phyloP scores from a whole-genome alignment of 2,329 filamentous ascomycete genomes.

The Diaporthe vaccinii region DNA sequence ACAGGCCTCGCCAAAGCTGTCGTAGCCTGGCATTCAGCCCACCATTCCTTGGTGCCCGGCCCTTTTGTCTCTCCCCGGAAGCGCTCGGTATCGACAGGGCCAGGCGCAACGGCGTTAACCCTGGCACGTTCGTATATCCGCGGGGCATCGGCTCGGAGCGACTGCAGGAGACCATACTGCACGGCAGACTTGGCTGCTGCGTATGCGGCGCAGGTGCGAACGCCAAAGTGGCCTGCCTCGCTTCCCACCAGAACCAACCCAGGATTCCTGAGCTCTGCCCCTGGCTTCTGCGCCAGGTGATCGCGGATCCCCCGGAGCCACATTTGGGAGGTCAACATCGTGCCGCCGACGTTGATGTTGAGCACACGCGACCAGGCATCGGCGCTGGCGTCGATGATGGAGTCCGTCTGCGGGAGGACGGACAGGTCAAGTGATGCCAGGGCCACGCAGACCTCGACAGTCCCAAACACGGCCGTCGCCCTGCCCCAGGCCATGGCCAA shows the following conservation, averaged over 20 bases:
- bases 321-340: neutral
- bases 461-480: neutral
- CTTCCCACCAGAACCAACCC: slow-evolving; percentile 1
- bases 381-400: slow-evolving; percentile 6
- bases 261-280: neutral
- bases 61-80: slow-evolving; percentile 12
- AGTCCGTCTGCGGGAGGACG: slow-evolving; percentile 12
- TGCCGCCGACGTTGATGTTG: slow-evolving; percentile 1
- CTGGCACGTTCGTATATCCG: neutral
- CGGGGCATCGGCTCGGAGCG: slow-evolving; percentile 11
- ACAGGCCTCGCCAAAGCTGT: slow-evolving; percentile 3
- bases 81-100: slow-evolving; percentile 13
- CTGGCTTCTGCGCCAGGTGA: neutral
- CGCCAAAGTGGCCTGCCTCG: slow-evolving; percentile 22
- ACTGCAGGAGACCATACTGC: slow-evolving; percentile 22
- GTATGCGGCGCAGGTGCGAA: slow-evolving; percentile 19
- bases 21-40: slow-evolving; percentile 20
- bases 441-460: slow-evolving; percentile 15
- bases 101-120: slow-evolving; percentile 16
- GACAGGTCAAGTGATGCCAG: slow-evolving; percentile 16
- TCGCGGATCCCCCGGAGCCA: slow-evolving; percentile 25
- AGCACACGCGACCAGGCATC: slow-evolving; percentile 8
- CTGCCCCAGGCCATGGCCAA: neutral
- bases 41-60: slow-evolving; percentile 13
- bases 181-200: slow-evolving; percentile 23